Conservation (phyloP, 345 rosid genomes). For the Murraya koenigii region DNA sequence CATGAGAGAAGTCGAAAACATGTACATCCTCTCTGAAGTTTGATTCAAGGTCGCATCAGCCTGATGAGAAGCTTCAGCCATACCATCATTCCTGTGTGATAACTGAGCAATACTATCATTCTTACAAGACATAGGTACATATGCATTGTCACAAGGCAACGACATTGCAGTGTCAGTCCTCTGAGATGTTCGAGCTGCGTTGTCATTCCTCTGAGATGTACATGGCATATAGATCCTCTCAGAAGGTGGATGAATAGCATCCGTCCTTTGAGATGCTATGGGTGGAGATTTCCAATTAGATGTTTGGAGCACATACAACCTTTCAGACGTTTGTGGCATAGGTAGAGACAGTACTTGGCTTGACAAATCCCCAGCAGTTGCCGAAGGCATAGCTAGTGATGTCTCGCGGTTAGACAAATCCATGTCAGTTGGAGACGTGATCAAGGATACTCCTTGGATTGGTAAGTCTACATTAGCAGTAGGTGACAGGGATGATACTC, state of each 20-base stretch:
- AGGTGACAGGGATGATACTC: slow-evolving; percentile 23
- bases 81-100: slow-evolving; percentile 14
- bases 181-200: slow-evolving; percentile 15
- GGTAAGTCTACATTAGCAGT: slow-evolving; percentile 21
- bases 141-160: slow-evolving; percentile 19
- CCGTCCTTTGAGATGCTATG: slow-evolving; percentile 22
- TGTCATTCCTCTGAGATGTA: slow-evolving; percentile 18
- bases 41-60: slow-evolving; percentile 13
- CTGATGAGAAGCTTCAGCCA: slow-evolving; percentile 13
- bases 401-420: slow-evolving; percentile 17
- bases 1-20: slow-evolving; percentile 27
- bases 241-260: slow-evolving; percentile 19
- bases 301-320: slow-evolving; percentile 23
- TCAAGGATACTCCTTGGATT: slow-evolving; percentile 20
- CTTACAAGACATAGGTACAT: slow-evolving; percentile 16
- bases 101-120: slow-evolving; percentile 19
- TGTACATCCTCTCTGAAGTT: slow-evolving; percentile 27
- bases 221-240: slow-evolving; percentile 21
- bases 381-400: slow-evolving; percentile 11
- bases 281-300: slow-evolving; percentile 29
- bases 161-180: slow-evolving; percentile 19
- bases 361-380: slow-evolving; percentile 14
- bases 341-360: slow-evolving; percentile 22
- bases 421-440: slow-evolving; percentile 19
- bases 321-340: slow-evolving; percentile 20